phyloP scores from a whole-genome alignment of 768 basidiomycete species.

The Cystoderma amianthinum region DNA sequence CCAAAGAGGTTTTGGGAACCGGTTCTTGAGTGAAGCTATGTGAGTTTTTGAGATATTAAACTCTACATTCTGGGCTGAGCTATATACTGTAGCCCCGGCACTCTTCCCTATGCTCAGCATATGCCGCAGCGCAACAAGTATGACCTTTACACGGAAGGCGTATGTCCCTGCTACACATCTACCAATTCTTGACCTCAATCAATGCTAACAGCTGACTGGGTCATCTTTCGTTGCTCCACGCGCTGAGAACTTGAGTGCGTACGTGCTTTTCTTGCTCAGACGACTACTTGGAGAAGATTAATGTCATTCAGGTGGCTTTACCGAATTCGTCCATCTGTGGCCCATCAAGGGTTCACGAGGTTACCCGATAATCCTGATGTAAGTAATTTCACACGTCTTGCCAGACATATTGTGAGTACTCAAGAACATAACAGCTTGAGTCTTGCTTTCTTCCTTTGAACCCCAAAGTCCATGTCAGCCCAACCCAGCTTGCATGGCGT shows the following conservation, averaged over 20 bases:
- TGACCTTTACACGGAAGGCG: slow-evolving; percentile 54
- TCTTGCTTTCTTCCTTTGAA: slow-evolving; percentile 54
- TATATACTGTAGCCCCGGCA: slow-evolving; percentile 33
- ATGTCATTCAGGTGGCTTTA: slow-evolving; percentile 47
- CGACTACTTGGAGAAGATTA: too few species aligned
- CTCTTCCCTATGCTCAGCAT: slow-evolving; percentile 54
- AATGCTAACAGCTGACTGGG: slow-evolving; percentile 57
- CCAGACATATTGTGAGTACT: neutral
- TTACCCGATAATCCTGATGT: slow-evolving; percentile 56
- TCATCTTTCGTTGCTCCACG: slow-evolving; percentile 55
- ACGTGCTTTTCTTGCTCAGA: slow-evolving; percentile 13
- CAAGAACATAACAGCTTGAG: slow-evolving; percentile 37
- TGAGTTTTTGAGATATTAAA: slow-evolving; percentile 17
- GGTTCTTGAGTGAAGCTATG: slow-evolving; percentile 51
- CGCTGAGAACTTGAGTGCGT: slow-evolving; percentile 44
- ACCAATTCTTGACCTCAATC: too few species aligned
- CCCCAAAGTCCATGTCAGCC: slow-evolving; percentile 51
- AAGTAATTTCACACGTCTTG: slow-evolving; percentile 11
- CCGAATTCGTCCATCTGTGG: slow-evolving; percentile 62
- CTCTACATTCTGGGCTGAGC: neutral
- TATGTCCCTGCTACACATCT: too few species aligned
- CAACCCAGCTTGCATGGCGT: slow-evolving; percentile 62
- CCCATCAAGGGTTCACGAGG: slow-evolving; percentile 52
- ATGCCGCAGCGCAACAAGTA: slow-evolving; percentile 58
- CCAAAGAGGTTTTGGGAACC: slow-evolving; percentile 53